Percentiles rank a stretch among this genome's conserved stretches.
Evolutionary conservation across 768 basidiomycete genomes (phyloP).

Genomic region (Tricholoma hemisulphureum): DNA sequence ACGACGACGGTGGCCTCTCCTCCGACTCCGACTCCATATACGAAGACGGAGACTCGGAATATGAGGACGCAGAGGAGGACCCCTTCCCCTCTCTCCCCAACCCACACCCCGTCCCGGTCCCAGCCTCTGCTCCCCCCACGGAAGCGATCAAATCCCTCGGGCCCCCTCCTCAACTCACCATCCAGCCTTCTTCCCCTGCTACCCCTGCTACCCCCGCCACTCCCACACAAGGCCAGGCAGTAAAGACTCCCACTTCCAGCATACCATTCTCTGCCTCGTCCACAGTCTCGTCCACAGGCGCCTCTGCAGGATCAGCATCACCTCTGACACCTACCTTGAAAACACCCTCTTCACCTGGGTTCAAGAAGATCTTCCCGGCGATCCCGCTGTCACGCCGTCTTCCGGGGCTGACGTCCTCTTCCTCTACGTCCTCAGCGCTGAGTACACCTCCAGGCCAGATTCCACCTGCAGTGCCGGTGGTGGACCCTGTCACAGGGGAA

Average conservation of each 20-base stretch:
- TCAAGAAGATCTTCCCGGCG: conserved; percentile 4
- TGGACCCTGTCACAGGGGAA: conserved; percentile 5
- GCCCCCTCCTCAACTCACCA: neutral
- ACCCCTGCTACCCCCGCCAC: conserved; percentile 1
- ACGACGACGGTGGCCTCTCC: conserved; percentile 79
- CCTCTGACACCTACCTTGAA: neutral
- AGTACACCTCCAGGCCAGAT: neutral
- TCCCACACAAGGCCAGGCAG: neutral
- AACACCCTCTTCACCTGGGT: conserved; percentile 1
- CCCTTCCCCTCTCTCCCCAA: conserved; percentile 11
- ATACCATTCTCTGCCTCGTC: neutral
- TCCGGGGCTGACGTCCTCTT: neutral
- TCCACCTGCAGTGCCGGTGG: neutral
- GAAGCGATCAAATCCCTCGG: neutral
- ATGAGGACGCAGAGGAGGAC: conserved; percentile 18
- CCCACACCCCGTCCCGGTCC: conserved; percentile 3
- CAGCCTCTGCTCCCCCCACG: neutral
- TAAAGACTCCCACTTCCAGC: conserved; percentile 1
- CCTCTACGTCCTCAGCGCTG: neutral
- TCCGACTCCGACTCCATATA: conserved; percentile 35
- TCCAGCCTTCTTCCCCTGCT: conserved; percentile 1
- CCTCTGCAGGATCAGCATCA: neutral
- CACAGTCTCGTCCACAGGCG: neutral
- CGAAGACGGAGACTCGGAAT: conserved; percentile 31
- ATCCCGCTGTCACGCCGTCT: conserved; percentile 7